phyloP scores from a whole-genome alignment of 1,284 basidiomycete genomes.

The Boletellus deceptivus region DNA sequence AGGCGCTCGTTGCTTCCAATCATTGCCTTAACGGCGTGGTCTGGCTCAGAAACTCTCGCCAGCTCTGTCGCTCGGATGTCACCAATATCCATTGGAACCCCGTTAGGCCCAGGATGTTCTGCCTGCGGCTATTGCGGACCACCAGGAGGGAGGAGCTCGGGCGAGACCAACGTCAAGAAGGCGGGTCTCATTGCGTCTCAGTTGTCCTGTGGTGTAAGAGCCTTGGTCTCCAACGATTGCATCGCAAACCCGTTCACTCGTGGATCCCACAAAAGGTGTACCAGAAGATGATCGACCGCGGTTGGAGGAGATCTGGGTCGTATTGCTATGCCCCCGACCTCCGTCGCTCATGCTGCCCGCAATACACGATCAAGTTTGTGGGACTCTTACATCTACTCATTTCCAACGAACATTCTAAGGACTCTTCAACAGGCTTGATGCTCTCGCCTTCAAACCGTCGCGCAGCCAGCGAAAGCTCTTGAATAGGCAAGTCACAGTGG shows the following conservation, averaged over 20 bases:
- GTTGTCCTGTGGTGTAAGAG: conserved; percentile 52
- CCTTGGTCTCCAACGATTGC: background rate
- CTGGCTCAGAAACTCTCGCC: too few relatives aligned
- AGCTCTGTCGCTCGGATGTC: conserved; percentile 13
- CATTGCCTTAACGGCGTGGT: too few relatives aligned
- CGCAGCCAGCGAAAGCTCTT: conserved; percentile 79
- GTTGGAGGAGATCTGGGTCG: conserved; percentile 85
- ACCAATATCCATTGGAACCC: conserved; percentile 31
- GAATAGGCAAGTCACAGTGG: conserved; percentile 49
- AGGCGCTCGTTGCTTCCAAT: too few relatives aligned
- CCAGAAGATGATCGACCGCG: conserved; percentile 81
- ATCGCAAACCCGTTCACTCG: conserved; percentile 5
- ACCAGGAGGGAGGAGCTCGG: conserved; percentile 34
- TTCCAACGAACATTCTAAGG: conserved; percentile 4
- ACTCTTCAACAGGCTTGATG: conserved; percentile 61
- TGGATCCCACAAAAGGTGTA: conserved; percentile 48
- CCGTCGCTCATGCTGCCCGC: conserved; percentile 82
- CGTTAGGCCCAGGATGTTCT: conserved; percentile 8
- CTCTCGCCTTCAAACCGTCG: conserved; percentile 65
- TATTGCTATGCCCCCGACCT: conserved; percentile 87
- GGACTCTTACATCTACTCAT: conserved; percentile 4
- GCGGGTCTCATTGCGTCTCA: conserved; percentile 34
- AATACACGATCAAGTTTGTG: conserved; percentile 80
- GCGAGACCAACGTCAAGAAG: conserved; percentile 18
- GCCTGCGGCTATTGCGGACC: background rate